phyloP scores from a whole-genome alignment of 2,329 filamentous ascomycete species.

The Cladosporium sp. region DNA sequence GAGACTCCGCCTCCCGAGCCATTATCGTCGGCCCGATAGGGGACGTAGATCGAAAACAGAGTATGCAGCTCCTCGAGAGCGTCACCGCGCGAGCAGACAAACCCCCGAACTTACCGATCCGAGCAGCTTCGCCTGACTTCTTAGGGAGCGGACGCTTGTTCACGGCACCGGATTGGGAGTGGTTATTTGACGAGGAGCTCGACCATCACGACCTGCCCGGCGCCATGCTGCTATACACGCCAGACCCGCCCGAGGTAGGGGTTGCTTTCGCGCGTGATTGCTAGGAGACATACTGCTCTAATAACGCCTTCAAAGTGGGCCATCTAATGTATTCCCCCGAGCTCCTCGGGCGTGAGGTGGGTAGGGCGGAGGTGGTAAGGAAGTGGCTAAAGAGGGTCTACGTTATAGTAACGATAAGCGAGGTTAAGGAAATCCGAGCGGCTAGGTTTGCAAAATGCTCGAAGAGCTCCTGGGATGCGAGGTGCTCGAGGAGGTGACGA shows the following conservation, averaged over 20 bases:
- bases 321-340: not conserved
- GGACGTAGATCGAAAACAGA: no score
- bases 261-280: not conserved
- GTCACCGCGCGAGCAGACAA: no score
- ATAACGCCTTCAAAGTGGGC: not conserved
- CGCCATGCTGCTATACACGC: no score
- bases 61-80: no score
- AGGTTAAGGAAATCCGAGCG: not conserved
- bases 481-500: not conserved
- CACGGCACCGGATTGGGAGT: no score
- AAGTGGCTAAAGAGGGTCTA: not conserved
- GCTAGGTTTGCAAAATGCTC: not conserved
- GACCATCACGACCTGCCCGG: no score
- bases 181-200: no score
- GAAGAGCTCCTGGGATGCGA: not conserved
- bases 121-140: no score
- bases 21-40: slow-evolving; percentile 28
- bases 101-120: no score
- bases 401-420: not conserved
- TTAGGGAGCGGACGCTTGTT: no score
- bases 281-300: not conserved
- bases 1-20: no score
- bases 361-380: not conserved
- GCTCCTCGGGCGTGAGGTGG: not conserved
- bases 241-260: not conserved